Evolutionary conservation across 306 rosid species (phyloP).

Genomic region (Corylus heterophylla): DNA sequence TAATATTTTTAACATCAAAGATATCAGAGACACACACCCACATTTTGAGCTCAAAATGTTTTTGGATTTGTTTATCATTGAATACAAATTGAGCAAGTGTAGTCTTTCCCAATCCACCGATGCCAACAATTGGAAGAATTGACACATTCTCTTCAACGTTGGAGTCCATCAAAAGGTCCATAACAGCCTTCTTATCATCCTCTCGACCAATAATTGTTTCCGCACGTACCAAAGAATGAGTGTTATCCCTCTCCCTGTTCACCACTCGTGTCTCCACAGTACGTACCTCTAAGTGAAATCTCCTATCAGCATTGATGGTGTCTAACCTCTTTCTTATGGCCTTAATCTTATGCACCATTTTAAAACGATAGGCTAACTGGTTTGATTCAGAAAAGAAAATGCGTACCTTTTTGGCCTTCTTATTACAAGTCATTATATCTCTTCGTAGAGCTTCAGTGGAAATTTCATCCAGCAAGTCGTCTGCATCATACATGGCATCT

Average conservation of each 20-base stretch:
- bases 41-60: neutral
- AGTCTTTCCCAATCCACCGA: neutral
- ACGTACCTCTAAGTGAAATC: neutral
- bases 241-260: neutral
- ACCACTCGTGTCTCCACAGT: neutral
- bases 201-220: neutral
- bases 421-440: neutral
- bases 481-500: neutral
- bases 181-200: neutral
- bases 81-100: neutral
- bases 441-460: neutral
- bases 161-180: too few species aligned
- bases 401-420: neutral
- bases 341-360: neutral
- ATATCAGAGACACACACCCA: neutral
- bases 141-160: too few species aligned
- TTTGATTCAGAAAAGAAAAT: slow-evolving; percentile 2
- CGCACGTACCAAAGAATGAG: neutral
- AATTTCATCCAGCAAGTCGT: slow-evolving; percentile 14
- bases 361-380: too few species aligned
- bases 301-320: neutral
- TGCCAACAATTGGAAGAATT: neutral
- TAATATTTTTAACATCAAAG: neutral
- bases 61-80: neutral
- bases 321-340: neutral